phyloP scores from a whole-genome alignment of 1,284 basidiomycete species.

The Apiotrichum gamsii region DNA sequence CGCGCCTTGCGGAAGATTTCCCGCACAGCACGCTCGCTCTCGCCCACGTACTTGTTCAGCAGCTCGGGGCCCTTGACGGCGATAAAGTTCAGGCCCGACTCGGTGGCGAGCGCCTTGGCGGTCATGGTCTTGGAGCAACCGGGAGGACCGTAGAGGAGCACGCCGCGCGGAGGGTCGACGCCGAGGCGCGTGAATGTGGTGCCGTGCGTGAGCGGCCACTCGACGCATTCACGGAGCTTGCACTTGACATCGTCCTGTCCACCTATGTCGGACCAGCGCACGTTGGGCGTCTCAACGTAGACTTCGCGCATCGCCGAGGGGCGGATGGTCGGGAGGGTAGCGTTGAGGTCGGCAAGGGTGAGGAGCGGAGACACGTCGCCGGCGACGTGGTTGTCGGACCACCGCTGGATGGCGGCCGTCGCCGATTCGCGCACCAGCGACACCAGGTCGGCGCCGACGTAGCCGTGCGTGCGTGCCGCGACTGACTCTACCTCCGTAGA shows the following conservation, averaged over 20 bases:
- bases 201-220: constrained; percentile 87
- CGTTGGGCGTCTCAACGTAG: constrained; percentile 76
- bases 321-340: constrained; percentile 69
- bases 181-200: constrained; percentile 82
- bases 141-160: constrained; percentile 92
- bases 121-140: constrained; percentile 96
- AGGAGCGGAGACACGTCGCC: constrained; percentile 49
- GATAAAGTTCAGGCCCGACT: constrained; percentile 93
- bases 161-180: constrained; percentile 79
- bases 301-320: constrained; percentile 93
- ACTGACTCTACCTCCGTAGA: constrained; percentile 59
- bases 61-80: constrained; percentile 98
- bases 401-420: constrained; percentile 80
- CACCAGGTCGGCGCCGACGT: constrained; percentile 91
- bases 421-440: constrained; percentile 91
- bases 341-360: constrained; percentile 60
- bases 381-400: constrained; percentile 36
- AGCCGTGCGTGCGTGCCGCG: constrained; percentile 82
- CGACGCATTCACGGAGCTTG: constrained; percentile 78
- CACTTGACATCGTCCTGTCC: constrained; percentile 74
- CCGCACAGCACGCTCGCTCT: constrained; percentile 88
- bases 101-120: constrained; percentile 86
- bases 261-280: constrained; percentile 83
- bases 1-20: constrained; percentile 95
- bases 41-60: constrained; percentile 94